Evolutionary conservation across 2,329 filamentous ascomycete species (phyloP), one percentile per base, ranked within the genome.

Genomic region (Colletotrichum agaves): DNA sequence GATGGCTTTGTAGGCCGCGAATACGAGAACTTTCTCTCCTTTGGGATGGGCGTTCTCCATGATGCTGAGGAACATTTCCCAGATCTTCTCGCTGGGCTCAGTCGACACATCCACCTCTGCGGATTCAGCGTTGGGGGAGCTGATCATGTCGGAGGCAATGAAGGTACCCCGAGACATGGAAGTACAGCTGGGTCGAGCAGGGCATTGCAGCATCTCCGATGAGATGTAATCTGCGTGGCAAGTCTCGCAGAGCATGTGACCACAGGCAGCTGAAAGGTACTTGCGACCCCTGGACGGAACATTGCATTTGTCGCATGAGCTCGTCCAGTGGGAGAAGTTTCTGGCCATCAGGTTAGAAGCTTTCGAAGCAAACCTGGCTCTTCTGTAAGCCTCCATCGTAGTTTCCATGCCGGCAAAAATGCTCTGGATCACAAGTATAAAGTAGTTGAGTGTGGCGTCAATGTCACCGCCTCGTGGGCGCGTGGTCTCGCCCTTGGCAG

Each of bases 1-100:
- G 27, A 82, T 72, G 11, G 61, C 53, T 0, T 72, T 39, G 56
- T 77, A 77, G 55, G 81, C 79, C 1, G 75, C 76, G 65, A 84
- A 84, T 5, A 83, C 58, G 2, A 83, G 68, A 5, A 78, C 74
- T 11, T 71, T 70, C 43, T 74, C 73, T 5, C 53, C 52, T n/a
- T 17, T 17, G 2, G 21, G 50, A 17, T 19, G 67, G 5, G 78
- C 75, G 2, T 73, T 61, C 0, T 39, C 15, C 0, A 70, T 58
- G 19, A 78, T 72, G 15, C 64, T 59, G 39, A 67, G 56, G 55
- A 79, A 67, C 8, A 75, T 72, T 11, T 70, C 63, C 8, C 70
- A 46, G 1, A 78, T 65, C 63, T 73, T 73, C 8, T 62, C 58
- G 17, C 63, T 69, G 6, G 63, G 23, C 3, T 5, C 19, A 4